Evolutionary conservation across 768 basidiomycete species (phyloP).

Genomic region (Gloeostereum incarnatum): DNA sequence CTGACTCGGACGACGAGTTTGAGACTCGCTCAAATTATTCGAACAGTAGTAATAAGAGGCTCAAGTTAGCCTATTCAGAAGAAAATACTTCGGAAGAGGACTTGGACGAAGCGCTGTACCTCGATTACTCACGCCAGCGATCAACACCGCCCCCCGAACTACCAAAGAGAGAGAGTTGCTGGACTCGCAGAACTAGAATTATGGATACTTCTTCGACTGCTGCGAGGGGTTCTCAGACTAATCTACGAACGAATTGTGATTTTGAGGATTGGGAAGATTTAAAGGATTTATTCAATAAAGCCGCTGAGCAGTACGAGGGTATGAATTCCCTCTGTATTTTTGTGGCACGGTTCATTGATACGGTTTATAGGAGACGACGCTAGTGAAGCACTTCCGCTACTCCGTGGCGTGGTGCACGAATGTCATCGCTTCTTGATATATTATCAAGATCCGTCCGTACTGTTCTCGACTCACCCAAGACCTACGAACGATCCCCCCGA

Average conservation of each 20-base stretch:
- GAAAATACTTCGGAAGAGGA: background rate
- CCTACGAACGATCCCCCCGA: conserved; percentile 10
- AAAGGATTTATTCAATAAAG: conserved; percentile 51
- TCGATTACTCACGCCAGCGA: conserved; percentile 26
- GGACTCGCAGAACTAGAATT: conserved; percentile 22
- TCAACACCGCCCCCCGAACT: conserved; percentile 11
- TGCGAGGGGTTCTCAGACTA: conserved; percentile 12
- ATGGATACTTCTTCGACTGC: conserved; percentile 33
- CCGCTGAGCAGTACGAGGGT: conserved; percentile 53
- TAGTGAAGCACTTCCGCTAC: conserved; percentile 38
- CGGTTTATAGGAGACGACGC: conserved; percentile 29
- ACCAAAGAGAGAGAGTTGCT: conserved; percentile 18
- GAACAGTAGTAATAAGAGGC: background rate
- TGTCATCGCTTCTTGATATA: conserved; percentile 51
- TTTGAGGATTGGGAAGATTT: conserved; percentile 59
- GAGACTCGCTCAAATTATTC: conserved; percentile 1
- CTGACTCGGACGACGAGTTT: conserved; percentile 11
- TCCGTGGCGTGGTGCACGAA: conserved; percentile 59
- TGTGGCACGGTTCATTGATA: background rate
- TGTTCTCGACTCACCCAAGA: conserved; percentile 25
- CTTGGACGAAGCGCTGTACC: conserved; percentile 15
- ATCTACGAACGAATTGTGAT: conserved; percentile 19
- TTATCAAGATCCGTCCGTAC: conserved; percentile 46
- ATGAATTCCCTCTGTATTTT: conserved; percentile 12
- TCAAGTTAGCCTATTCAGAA: conserved; percentile 1